phyloP scores from a whole-genome alignment of 768 basidiomycete species.

The Solioccasus polychromus region DNA sequence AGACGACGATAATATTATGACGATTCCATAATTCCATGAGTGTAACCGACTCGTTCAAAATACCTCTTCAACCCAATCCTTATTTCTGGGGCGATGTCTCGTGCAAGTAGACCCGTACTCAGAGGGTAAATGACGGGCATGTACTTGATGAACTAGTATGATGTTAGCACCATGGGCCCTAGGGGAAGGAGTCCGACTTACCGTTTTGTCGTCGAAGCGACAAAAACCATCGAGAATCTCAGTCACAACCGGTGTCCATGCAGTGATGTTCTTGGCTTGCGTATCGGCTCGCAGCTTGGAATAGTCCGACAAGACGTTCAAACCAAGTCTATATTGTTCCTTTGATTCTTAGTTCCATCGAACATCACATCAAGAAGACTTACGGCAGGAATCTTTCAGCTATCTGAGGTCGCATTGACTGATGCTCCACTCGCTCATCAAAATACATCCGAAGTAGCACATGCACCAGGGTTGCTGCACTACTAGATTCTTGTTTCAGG shows the following conservation, averaged over 20 bases:
- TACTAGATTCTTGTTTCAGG: slow-evolving; percentile 96
- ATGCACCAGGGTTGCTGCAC: slow-evolving; percentile 91
- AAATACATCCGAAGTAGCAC: slow-evolving; percentile 92
- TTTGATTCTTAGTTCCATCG: background rate
- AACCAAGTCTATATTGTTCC: slow-evolving; percentile 59
- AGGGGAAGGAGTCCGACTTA: slow-evolving; percentile 45
- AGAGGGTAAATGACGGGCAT: slow-evolving; percentile 89
- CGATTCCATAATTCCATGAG: slow-evolving; percentile 67
- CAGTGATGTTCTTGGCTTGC: slow-evolving; percentile 91
- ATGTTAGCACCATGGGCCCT: slow-evolving; percentile 7
- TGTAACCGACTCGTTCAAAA: slow-evolving; percentile 74
- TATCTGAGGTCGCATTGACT: slow-evolving; percentile 78
- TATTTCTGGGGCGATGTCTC: slow-evolving; percentile 83
- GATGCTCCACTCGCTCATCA: slow-evolving; percentile 85
- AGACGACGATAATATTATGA: slow-evolving; percentile 33
- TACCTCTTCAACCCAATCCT: slow-evolving; percentile 76
- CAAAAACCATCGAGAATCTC: slow-evolving; percentile 91
- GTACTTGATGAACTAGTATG: slow-evolving; percentile 76
- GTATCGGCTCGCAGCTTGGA: slow-evolving; percentile 85
- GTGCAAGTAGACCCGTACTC: slow-evolving; percentile 76
- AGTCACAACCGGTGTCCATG: slow-evolving; percentile 99
- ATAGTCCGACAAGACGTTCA: slow-evolving; percentile 89
- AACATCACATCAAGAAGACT: slow-evolving; percentile 18
- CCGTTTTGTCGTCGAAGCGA: slow-evolving; percentile 86
- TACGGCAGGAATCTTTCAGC: slow-evolving; percentile 70